Evolutionary conservation across 192 early-diverging fungal genomes (phyloP), one percentile per base, ranked within the genome.

Genomic region (Phlyctochytrium bullatum): DNA sequence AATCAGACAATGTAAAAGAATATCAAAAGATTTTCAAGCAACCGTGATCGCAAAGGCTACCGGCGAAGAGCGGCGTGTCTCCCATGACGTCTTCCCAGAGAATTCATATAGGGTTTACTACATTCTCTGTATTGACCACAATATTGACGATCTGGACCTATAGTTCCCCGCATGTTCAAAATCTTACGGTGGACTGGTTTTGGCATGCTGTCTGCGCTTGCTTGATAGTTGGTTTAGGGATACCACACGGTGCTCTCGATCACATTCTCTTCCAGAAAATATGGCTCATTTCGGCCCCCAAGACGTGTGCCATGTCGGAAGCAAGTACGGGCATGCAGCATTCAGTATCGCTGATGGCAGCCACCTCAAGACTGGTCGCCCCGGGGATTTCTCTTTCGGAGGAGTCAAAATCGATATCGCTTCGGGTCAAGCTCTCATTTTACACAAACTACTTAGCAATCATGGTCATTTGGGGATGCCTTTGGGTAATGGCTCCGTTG

Each of bases 201-300:
- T 47, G 40, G 40, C 40, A 14, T 47, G 40, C 20, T 47, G 40
- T 6, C 20, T 47, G 40, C 10, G 40, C 40, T 47, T 20, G 6
- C 40, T 47, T 47, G 40, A 25, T 57, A 6, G 27, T 25, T 6
- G 4, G 10, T 28, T 25, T 72, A 32, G 70, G 70, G 47, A 65
- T 72, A 10, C 70, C 70, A 12, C 70, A 72, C 32, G 70, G 70
- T 3, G 70, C 70, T 2, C 58, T 66, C 31, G 70, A 72, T 31
- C 70, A 72, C 30, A n/a, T 72, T 0, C 33, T 72, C 28, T 72
- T 63, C 25, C 12, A 25, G 6, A 28, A 57, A 25, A 24, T 57
- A 6, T 28, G 54, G 40, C 40, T 47, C 20, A 14, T 47, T 47
- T 20, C 6, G 40, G 6, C 40, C 40, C 40, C 40, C 40, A 47